Conservation (phyloP, 2,329 filamentous ascomycete species). For the Fusarium piperis region DNA sequence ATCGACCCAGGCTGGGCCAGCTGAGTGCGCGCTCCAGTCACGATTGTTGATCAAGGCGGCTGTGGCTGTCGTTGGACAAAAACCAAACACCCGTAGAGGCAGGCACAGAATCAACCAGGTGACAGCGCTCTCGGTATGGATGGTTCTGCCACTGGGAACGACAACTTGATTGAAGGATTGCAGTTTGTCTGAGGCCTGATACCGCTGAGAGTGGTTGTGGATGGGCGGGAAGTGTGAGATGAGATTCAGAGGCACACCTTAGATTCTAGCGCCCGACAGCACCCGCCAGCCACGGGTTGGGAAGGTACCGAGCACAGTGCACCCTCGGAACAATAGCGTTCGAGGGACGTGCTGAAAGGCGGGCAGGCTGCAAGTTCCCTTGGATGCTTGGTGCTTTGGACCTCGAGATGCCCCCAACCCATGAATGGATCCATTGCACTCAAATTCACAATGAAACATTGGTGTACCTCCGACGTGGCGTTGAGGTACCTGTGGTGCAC, state of each 20-base stretch:
- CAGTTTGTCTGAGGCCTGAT: conserved; percentile 7
- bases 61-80: conserved; percentile 18
- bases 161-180: conserved; percentile 4
- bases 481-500: conserved; percentile 6
- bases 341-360: not conserved
- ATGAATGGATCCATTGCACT: not conserved
- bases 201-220: conserved; percentile 18
- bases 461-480: conserved; percentile 10
- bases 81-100: conserved; percentile 11
- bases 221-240: not conserved
- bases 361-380: not conserved
- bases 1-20: not conserved
- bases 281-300: not conserved
- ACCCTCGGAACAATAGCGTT: not conserved
- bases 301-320: not conserved
- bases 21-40: not conserved
- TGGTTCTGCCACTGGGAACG: not conserved
- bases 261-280: not conserved
- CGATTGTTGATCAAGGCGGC: conserved; percentile 24
- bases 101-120: not conserved
- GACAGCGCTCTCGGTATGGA: not conserved
- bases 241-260: not conserved
- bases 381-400: not conserved
- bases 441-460: not conserved
- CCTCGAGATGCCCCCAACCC: not conserved